phyloP scores from a whole-genome alignment of 345 rosid genomes.

The Triadica sebifera region DNA sequence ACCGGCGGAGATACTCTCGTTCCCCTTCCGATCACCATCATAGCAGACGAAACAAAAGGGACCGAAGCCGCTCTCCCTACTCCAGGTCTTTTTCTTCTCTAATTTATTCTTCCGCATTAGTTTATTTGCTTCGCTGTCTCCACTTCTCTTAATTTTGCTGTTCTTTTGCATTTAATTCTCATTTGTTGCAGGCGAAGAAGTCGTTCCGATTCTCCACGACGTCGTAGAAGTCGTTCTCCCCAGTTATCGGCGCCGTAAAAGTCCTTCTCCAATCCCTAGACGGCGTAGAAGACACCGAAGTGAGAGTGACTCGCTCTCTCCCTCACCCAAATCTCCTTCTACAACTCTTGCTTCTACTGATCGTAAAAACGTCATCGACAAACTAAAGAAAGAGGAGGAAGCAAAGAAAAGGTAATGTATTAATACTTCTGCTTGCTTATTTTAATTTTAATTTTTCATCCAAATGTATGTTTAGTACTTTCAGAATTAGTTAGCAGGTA shows the following conservation, averaged over 20 bases:
- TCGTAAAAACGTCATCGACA: slow-evolving; percentile 33
- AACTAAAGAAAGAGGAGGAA: slow-evolving; percentile 51
- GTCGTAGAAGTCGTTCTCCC: slow-evolving; percentile 42
- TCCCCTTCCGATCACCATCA: slow-evolving; percentile 36
- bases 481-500: not conserved
- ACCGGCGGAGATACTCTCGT: slow-evolving; percentile 47
- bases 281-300: slow-evolving; percentile 44
- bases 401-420: slow-evolving; percentile 47
- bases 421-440: not conserved
- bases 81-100: slow-evolving; percentile 30
- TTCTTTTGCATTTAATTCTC: not conserved
- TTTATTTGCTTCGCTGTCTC: not conserved
- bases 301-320: slow-evolving; percentile 47
- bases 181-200: slow-evolving; percentile 43
- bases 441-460: not conserved
- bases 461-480: too few relatives aligned
- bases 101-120: not conserved
- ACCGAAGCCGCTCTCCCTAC: slow-evolving; percentile 41
- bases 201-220: slow-evolving; percentile 41
- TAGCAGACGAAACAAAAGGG: slow-evolving; percentile 47
- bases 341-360: slow-evolving; percentile 31
- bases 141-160: not conserved
- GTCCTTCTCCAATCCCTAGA: slow-evolving; percentile 57
- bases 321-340: slow-evolving; percentile 37
- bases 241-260: slow-evolving; percentile 56